These are phyloP conservation scores for Diutina mesorugosa DNA, from an alignment of 1,139 yeast species.

Conservation along the genomic window DNA sequence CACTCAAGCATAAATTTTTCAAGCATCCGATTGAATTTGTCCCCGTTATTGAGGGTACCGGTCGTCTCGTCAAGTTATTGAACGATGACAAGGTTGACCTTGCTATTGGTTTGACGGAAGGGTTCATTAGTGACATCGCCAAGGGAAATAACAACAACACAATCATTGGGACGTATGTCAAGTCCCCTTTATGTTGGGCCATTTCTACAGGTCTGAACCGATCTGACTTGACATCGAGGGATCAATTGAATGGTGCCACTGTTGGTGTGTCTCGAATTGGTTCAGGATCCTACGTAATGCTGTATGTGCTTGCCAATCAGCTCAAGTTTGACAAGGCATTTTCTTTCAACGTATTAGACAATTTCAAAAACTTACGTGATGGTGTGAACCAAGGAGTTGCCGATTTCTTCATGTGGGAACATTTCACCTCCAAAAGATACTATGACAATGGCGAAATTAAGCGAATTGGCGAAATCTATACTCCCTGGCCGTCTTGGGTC, in stretches of 20 bases:
- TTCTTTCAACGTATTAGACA: conserved; percentile 47
- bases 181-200: conserved; percentile 85
- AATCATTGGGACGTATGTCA: conserved; percentile 70
- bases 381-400: conserved; percentile 52
- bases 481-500: conserved; percentile 98
- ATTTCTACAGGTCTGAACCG: conserved; percentile 64
- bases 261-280: conserved; percentile 88
- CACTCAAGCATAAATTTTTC: conserved; percentile 47
- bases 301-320: conserved; percentile 66
- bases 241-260: conserved; percentile 44
- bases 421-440: conserved; percentile 77
- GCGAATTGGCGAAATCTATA: conserved; percentile 74
- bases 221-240: conserved; percentile 33
- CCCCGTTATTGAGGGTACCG: conserved; percentile 80
- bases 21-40: conserved; percentile 42
- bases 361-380: conserved; percentile 63
- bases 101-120: conserved; percentile 86
- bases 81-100: conserved; percentile 54
- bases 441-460: conserved; percentile 72
- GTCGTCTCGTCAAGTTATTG: conserved; percentile 68
- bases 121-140: conserved; percentile 72
- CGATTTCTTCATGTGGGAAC: conserved; percentile 95
- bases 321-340: conserved; percentile 35
- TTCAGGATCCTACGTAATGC: conserved; percentile 85
- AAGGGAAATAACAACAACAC: conserved; percentile 54